Evolutionary conservation across 306 rosid species (phyloP), one percentile per base, ranked within the genome.

Genomic region (Acacia melanoxylon): DNA sequence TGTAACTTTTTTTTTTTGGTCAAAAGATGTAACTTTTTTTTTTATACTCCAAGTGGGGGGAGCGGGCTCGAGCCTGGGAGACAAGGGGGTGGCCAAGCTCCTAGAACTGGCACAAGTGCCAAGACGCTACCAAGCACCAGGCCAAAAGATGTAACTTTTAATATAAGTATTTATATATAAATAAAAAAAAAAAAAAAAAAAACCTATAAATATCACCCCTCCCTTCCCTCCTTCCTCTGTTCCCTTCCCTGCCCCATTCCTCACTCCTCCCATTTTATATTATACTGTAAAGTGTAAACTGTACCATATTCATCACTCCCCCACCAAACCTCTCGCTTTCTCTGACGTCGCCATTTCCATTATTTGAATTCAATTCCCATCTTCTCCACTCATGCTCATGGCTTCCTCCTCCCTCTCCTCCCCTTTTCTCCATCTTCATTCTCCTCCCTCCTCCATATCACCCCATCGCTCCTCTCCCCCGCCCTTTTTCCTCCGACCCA

Each of bases 351-450:
- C n/a, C 20, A 15, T 51, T 10, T 4, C 25, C 33, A 19, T 41
- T 74, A 3, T 10, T 10, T 54, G 31, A 17, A 35, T 33, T 10
- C 3, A 72, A 24, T 6, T 27, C 17, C 33, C 44, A 1, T 1
- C 42, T n/a, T 31, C 22, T 7, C 0, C 42, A 3, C n/a, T 2
- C 7, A 4, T 13, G 1, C 10, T 46, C 58, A 87, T 89, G 91
- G 86, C 89, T 13, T 76, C 91, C 11, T 14, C 82, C 58, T 78
- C 81, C 8, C 40, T 75, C 7, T 54, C 81, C 46, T 83, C 84
- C 48, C 80, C 88, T n/a, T 84, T 88, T 45, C 76, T 83, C 15
- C 93, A 83, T 42, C 83, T 81, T 1, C 86, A 84, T 3, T 80
- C 70, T 27, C 87, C 81, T 27, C 56, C 31, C 0, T 13, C 83